Evolutionary conservation across 2,329 filamentous ascomycete genomes (phyloP).

Genomic region (Penicillium sclerotiorum): DNA sequence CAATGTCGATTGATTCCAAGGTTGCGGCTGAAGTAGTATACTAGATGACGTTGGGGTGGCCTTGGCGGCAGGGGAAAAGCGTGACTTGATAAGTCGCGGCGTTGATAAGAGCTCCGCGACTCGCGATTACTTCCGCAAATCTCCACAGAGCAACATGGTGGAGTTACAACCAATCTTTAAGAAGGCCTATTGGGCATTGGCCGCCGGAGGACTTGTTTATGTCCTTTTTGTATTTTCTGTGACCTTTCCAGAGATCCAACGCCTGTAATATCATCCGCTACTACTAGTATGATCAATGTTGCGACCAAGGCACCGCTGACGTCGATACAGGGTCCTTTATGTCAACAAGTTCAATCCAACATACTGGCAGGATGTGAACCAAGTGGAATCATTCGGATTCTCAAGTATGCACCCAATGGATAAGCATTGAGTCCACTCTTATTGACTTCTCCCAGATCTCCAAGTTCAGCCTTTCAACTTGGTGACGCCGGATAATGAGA

Average conservation of each 20-base stretch:
- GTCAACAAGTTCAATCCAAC: constrained; percentile 76
- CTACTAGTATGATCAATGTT: constrained; percentile 32
- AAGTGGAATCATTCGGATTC: constrained; percentile 83
- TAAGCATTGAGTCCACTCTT: neutral
- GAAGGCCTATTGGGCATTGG: constrained; percentile 60
- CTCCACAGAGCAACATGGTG: no score
- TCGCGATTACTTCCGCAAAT: no score
- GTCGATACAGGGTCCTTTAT: constrained; percentile 69
- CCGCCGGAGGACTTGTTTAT: constrained; percentile 66
- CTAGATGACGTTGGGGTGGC: no score
- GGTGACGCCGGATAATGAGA: constrained; percentile 72
- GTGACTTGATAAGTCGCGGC: no score
- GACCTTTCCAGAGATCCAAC: constrained; percentile 72
- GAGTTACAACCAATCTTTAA: constrained; percentile 50
- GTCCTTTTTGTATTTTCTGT: constrained; percentile 65
- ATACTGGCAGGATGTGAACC: constrained; percentile 71
- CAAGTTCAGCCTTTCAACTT: constrained; percentile 87
- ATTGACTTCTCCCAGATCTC: constrained; percentile 59
- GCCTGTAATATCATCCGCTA: no score
- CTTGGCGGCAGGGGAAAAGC: no score
- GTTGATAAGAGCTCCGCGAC: no score
- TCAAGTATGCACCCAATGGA: constrained; percentile 57
- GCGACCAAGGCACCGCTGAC: neutral
- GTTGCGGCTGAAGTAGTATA: no score
- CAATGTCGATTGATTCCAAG: no score